Evolutionary conservation across 1,139 yeast species (phyloP), one percentile per base, ranked within the genome.

Genomic region (Blastobotrys serpentis): DNA sequence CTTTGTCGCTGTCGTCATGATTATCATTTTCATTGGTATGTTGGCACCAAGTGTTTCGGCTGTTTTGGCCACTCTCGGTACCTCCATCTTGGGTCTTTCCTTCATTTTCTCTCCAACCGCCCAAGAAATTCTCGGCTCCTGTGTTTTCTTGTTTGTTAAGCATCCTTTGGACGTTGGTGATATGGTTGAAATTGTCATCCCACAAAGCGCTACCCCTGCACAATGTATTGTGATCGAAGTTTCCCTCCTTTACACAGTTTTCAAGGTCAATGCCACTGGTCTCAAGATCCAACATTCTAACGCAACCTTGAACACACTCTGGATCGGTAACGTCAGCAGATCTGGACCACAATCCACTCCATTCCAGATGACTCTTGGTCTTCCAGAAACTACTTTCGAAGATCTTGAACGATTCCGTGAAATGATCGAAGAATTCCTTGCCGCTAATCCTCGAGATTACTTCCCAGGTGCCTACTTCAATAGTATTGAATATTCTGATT

Each of bases 151-250:
- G 49, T 71, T 71, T 48, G 73, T 69, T 49, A 71, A 71, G 59
- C 75, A 71, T 49, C 75, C 75, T 2, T 57, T 63, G 48, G 75
- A 71, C 51, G 69, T 70, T n/a, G 74, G 74, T 17, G 75, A 71
- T 44, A 56, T 69, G 41, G 69, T 70, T 11, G 60, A 59, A 43
- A 64, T 70, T 42, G 47, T 56, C 18, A 45, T 53, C 16, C 58
- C 56, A 17, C 47, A 54, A 2, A 60, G 52, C 21, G 51, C 56
- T 5, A 51, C 50, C 10, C 44, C 43, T 21, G 25, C 44, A 32
- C 43, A 44, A 25, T 60, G 69, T 61, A 50, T 53, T 2, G 74
- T 68, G 21, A 52, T 56, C 8, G 69, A 70, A 42, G 56, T 71
- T 43, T 65, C 72, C 13, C 62, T 71, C 19, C 58, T 70, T 48